Evolutionary conservation across 176 grass and related monocot genomes (phyloP), one percentile per base, ranked within the genome.

Genomic region (Avena eriantha): DNA sequence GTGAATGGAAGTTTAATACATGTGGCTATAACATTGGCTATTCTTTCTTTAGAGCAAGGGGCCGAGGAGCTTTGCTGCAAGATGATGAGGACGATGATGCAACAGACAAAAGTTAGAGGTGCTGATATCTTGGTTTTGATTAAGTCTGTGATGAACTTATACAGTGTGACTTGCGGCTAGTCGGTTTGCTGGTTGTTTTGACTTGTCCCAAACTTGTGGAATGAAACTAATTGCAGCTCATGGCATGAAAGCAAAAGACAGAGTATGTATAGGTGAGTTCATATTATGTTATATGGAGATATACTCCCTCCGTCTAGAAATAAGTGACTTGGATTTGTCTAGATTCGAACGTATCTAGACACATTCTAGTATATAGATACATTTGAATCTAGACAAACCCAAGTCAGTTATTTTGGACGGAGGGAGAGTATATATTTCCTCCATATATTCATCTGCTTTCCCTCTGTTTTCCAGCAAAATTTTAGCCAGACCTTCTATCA

Each of bases 1-100:
- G 3, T 92, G 43, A 83, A 79, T 69, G 11, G 18, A 76, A 85
- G 19, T 80, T 86, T 47, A 75, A 83, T 88, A 33, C 15, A 41
- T 49, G 4, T 47, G 65, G 6, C 77, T 79, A 41, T 88, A 24
- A 84, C 68, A 17, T 55, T 61, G 76, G 70, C 8, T 82, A 1
- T 55, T 77, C 9, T 83, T 82, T 21, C 33, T 76, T 78, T 74
- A 96, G 92, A 87, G 86, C 92, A 67, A 91, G 90, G 75, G 82
- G 45, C 56, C 91, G 94, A 90, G 94, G 97, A 73, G 94, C 88
- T 90, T 80, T 91, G 47, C 90, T 96, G 84, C 92, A 96, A 85
- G 86, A 87, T 90, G 83, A 73, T 35, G 77, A 84, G 29, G 91
- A 96, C 16, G 51, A 89, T 57, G 90, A 64, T 63, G 88, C 43